Evolutionary conservation across 306 rosid species (phyloP), one percentile per base, ranked within the genome.

Genomic region (Lotus japonicus): DNA sequence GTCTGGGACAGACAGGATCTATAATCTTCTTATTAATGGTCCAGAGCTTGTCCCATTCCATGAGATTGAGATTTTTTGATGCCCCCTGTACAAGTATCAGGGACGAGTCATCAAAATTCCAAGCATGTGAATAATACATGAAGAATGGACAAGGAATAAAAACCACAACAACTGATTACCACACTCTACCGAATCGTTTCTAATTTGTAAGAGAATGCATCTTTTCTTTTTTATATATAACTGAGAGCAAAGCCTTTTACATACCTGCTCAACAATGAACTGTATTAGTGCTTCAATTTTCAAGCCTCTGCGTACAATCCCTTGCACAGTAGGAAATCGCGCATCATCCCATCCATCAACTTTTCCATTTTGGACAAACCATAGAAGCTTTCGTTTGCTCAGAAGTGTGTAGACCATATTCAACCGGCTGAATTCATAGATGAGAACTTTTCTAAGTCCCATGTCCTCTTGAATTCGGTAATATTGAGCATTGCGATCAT

Each of bases 11-110:
- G 50, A 92, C 92, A 1, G 98, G 98, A 76, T 92, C 98, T 14
- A 92, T 92, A 53, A 92, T 92, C 83, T 88, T 92, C 75, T 88
- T 92, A 77, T 92, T 92, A 60, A 90, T 86, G 54, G 89, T 90
- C 98, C 97, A 92, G 4, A 92, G 94, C 77, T 92, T 92, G 87
- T 92, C 98, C 97, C 97, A 92, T 66, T 92, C 98, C 98, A 92
- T 92, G 73, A 92, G 96, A 80, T 92, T 92, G 75, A 92, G 95
- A 79, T 92, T 90, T 79, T 84, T 92, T 0, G 97, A 92, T 4
- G 97, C 98, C 39, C 97, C 98, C 98, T 92, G 75, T 38, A 60
- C 28, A 57, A 53, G 45, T 54, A 70, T 21, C 61, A 64, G 61
- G 39, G 28, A 73, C 75, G 65, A 63, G 51, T 60, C 39, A 56